These are phyloP conservation scores for Globisporangium nunn DNA, from an alignment of 352 stramenopile genomes.

Conservation along the genomic window DNA sequence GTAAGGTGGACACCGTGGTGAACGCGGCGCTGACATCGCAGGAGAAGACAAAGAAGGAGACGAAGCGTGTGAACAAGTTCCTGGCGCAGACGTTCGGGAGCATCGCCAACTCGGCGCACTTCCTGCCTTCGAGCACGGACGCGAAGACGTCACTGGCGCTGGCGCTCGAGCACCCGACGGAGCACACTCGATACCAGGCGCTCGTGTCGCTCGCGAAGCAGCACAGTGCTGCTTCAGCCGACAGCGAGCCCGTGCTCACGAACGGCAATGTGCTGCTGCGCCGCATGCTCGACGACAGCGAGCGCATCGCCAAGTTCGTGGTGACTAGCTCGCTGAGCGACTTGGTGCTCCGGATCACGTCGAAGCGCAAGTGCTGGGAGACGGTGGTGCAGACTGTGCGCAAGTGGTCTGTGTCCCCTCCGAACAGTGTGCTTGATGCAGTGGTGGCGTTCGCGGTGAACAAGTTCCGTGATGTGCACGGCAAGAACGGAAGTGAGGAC, in stretches of 20 bases:
- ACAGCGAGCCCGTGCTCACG: slow-evolving; percentile 29
- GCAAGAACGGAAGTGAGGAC: slow-evolving; percentile 22
- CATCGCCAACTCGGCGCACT: slow-evolving; percentile 72
- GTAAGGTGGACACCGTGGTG: slow-evolving; percentile 39
- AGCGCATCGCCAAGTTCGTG: slow-evolving; percentile 58
- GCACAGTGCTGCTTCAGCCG: slow-evolving; percentile 7
- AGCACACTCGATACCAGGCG: slow-evolving; percentile 68
- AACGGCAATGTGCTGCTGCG: slow-evolving; percentile 55
- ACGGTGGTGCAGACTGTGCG: slow-evolving; percentile 39
- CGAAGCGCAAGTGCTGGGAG: slow-evolving; percentile 46
- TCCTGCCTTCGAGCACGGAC: slow-evolving; percentile 49
- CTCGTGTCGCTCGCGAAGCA: slow-evolving; percentile 61
- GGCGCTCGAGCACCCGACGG: slow-evolving; percentile 71
- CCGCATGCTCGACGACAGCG: slow-evolving; percentile 70
- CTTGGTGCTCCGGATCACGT: slow-evolving; percentile 44
- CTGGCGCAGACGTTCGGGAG: slow-evolving; percentile 58
- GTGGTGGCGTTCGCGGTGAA: slow-evolving; percentile 42
- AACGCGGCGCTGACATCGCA: slow-evolving; percentile 22
- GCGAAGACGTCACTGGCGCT: slow-evolving; percentile 71
- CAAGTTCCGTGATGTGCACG: slow-evolving; percentile 33
- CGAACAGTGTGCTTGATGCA: slow-evolving; percentile 25
- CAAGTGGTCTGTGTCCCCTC: slow-evolving; percentile 29
- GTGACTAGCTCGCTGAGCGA: slow-evolving; percentile 40
- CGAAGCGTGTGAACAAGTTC: slow-evolving; percentile 55
- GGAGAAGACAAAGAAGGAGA: slow-evolving; percentile 31